Evolutionary conservation across 192 early-diverging fungal genomes (phyloP), one percentile per base, ranked within the genome.

Genomic region (Gaertneriomyces sp.): DNA sequence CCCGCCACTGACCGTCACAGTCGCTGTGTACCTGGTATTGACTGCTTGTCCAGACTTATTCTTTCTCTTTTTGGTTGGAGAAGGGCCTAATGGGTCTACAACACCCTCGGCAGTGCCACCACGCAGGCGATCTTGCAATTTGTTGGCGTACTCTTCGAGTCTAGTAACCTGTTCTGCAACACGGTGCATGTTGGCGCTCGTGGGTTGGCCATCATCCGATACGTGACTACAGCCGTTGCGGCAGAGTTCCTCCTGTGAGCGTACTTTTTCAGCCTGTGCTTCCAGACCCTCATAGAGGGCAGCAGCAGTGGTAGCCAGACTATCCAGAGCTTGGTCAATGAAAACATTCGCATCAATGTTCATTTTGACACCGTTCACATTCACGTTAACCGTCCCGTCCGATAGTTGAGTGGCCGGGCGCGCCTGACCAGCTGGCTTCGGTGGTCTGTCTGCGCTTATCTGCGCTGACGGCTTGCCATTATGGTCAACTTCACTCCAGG

Each of bases 291-390:
- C 70, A 39, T 72, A 72, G 1, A 72, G 56, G 7, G 59, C 33
- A 5, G 70, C 70, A 20, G 70, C 70, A 1, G 70, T 72, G 7
- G 63, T 66, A 10, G 70, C 70, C 14, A 72, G 58, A 33, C 52
- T 44, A 17, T 72, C 70, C 10, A 72, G 52, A n/a, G 64, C 70
- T 43, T 66, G 70, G 40, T 72, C 70, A 46, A 72, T 72, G 52
- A 72, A 72, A 0, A 50, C 44, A 50, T 54, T 66, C 9, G 63
- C 40, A 41, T 65, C 64, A 40, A 65, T 66, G 19, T 50, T 66
- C 64, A 72, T 42, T 7, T 43, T 12, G 0, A 51, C 50, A 14
- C 70, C 69, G 46, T 70, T 57, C 6, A 70, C 44, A 19, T 64
- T 64, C 14, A 70, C 42, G 56, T 55, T 70, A 14, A 70, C 53